phyloP scores from a whole-genome alignment of 768 basidiomycete species.

The Boletus patriciae region DNA sequence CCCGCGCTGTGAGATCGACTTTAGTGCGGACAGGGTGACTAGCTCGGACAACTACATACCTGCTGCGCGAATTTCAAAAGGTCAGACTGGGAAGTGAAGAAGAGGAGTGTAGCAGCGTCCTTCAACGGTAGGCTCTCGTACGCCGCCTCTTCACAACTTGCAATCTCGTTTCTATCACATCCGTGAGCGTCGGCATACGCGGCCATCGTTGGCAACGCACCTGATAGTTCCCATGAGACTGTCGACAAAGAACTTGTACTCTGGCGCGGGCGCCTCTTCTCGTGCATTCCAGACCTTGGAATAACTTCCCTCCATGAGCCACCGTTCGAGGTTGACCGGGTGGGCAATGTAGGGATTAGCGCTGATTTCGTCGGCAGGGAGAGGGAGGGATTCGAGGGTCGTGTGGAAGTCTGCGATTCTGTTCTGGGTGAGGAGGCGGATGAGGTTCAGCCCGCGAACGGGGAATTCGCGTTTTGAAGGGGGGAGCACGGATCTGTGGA shows the following conservation, averaged over 20 bases:
- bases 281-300: conserved; percentile 97
- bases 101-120: conserved; percentile 87
- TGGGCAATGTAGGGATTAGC: conserved; percentile 77
- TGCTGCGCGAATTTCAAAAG: conserved; percentile 78
- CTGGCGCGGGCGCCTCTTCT: conserved; percentile 87
- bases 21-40: not conserved
- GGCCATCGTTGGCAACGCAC: conserved; percentile 40
- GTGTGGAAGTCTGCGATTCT: conserved; percentile 98
- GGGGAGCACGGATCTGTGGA: conserved; percentile 65
- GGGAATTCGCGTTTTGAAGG: conserved; percentile 85
- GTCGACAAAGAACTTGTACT: conserved; percentile 93
- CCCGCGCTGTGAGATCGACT: conserved; percentile 53
- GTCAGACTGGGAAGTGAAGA: conserved; percentile 83
- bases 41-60: conserved; percentile 42
- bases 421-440: conserved; percentile 92
- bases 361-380: conserved; percentile 63
- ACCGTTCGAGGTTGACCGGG: conserved; percentile 89
- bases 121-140: conserved; percentile 89
- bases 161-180: conserved; percentile 83
- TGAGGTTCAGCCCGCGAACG: conserved; percentile 90
- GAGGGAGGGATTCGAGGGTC: conserved; percentile 83
- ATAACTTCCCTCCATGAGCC: conserved; percentile 99
- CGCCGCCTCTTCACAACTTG: conserved; percentile 92
- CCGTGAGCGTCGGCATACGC: conserved; percentile 3
- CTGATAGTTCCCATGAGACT: conserved; percentile 92